Base-by-base conservation (phyloP, 352 stramenopile species). In the Phytophthora fragariaefolia region DNA sequence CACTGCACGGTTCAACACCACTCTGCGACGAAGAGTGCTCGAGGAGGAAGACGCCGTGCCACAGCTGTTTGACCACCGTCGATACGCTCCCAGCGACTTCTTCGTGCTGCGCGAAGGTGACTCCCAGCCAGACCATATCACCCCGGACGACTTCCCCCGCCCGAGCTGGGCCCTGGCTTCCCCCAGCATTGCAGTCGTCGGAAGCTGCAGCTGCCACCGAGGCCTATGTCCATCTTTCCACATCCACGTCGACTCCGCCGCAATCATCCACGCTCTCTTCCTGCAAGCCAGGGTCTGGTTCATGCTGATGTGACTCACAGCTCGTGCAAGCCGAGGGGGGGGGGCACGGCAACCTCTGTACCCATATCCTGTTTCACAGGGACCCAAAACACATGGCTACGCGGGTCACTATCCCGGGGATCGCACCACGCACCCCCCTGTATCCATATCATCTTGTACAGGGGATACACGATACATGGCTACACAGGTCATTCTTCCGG, bases 131-230 rank as follows among this genome's bases (percentile, higher is more conserved):
- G 22, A 63, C 12, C 18, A 52, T 52, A 26, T 45, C 3, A 28
- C 8, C 9, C 24, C 62, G 56, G 56, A 58, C 28, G 30, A 47
- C 22, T 55, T 38, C 13, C 17, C 17, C 15, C 36, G 51, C 27
- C 32, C 17, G 9, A 66, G 23, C 38, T 66, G 58, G 26, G 18
- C 51, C 9, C 43, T 73, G 24, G 42, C 36, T 8, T 55, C 46
- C 5, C 24, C 40, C 32, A 58, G 32, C 58, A 71, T 15, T 24
- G 63, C 58, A 76, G 63, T 49, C 63, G 18, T 59, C n/a, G 69
- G 54, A 70, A 76, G 58, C 53, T 70, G 63, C 42, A 60, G 26
- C 58, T 57, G 22, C n/a, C 40, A 54, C 7, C 22, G 23, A 15
- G 23, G 24, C 17, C 30, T 56, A 4, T 69, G 52, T 57, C 27